Base-by-base conservation (phyloP, 169 alveolate genomes). In the Plasmodium chabaudi region DNA sequence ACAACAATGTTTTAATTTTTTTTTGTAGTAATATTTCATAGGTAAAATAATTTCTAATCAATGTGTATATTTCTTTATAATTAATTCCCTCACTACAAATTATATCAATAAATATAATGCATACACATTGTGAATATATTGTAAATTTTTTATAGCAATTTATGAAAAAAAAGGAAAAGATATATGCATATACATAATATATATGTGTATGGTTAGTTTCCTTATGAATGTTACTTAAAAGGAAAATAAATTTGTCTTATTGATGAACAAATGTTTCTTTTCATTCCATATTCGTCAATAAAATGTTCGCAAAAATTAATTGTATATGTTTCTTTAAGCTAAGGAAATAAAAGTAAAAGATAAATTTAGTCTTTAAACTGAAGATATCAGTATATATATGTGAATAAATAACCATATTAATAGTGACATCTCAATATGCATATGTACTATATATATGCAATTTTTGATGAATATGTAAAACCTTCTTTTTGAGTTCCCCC, bases 191-290 rank as follows among this genome's bases (percentile, higher is more conserved):
- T 27, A 27, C 39, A 27, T 27, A 27, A 27, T 27, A 27, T 27
- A 27, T 27, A 27, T 27, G 5, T 27, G 39, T 46, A 25, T 15
- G 1, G 27, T 13, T 67, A 3, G 59, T 15, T 51, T 15, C 23
- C 59, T 51, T 15, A 51, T 51, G 59, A 15, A 13, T 55, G 34
- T 79, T 79, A 79, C 89, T 79, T 79, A 17, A 79, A 79, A 25
- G 89, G 89, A 15, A 79, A 79, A 15, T 49, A 79, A n/a, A 79
- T 69, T 68, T 79, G 89, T 44, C 65, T 79, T 79, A 79, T 79
- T 42, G 89, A 79, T 13, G 89, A 79, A 49, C 84, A 67, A 39
- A 79, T 34, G 13, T 79, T 79, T 59, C 27, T 79, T 53, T 69
- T 67, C 57, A 17, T 44, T 67, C 89, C 89, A 67, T 79, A 79